phyloP scores from a whole-genome alignment of 2,329 filamentous ascomycete species.

The Ustilaginoidea virens region DNA sequence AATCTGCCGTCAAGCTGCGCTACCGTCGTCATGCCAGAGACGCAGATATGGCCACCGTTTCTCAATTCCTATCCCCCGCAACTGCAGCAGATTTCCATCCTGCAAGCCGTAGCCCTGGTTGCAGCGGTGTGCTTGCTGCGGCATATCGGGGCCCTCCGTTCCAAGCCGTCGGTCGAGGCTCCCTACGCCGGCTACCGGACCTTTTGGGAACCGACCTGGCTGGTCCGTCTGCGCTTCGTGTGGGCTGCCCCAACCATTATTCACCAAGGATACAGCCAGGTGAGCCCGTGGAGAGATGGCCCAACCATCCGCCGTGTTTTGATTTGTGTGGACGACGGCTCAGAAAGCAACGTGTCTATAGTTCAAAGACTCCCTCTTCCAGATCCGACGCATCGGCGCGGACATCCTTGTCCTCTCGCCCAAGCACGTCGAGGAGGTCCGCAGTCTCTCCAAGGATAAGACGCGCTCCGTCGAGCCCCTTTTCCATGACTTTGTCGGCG shows the following conservation, averaged over 20 bases:
- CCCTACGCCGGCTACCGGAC: not conserved
- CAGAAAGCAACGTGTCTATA: too few species aligned
- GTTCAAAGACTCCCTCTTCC: slow-evolving; percentile 3
- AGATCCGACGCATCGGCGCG: not conserved
- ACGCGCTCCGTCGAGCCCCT: slow-evolving; percentile 2
- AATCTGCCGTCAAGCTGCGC: too few species aligned
- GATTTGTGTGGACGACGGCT: too few species aligned
- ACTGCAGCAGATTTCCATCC: too few species aligned
- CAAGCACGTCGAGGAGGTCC: slow-evolving; percentile 3
- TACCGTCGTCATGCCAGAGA: too few species aligned
- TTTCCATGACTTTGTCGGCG: not conserved
- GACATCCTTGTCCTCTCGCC: slow-evolving; percentile 4
- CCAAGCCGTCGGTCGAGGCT: too few species aligned
- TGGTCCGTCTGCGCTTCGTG: slow-evolving; percentile 1
- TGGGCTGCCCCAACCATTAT: not conserved
- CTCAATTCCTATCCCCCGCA: too few species aligned
- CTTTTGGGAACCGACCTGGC: slow-evolving; percentile 1
- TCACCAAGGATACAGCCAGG: not conserved
- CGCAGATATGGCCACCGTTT: too few species aligned
- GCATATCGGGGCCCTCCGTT: too few species aligned
- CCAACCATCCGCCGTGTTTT: not conserved
- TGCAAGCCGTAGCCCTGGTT: too few species aligned
- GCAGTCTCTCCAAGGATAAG: slow-evolving; percentile 1
- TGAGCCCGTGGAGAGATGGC: not conserved
- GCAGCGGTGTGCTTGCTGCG: too few species aligned